Evolutionary conservation across 352 stramenopile species (phyloP).

Genomic region (Chrysophaeum taylorii): DNA sequence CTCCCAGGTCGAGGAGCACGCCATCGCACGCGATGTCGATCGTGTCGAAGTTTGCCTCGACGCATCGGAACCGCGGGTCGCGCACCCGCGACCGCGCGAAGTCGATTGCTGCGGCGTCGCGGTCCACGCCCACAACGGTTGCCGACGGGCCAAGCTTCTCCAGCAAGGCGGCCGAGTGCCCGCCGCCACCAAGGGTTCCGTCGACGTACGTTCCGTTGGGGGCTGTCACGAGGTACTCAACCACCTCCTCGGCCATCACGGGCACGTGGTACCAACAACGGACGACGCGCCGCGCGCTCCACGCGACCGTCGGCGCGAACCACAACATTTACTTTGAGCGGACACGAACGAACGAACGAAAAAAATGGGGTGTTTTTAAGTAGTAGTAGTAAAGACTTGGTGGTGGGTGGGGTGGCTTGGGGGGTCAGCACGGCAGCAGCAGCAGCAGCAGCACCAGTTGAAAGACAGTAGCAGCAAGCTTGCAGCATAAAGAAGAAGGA

Average conservation of each 20-base stretch:
- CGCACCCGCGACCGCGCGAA: constrained; percentile 42
- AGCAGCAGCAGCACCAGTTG: too few species aligned
- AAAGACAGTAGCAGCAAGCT: too few species aligned
- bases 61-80: constrained; percentile 35
- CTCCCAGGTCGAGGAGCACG: constrained; percentile 65
- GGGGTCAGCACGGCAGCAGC: too few species aligned
- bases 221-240: constrained; percentile 32
- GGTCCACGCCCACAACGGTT: constrained; percentile 58
- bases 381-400: too few species aligned
- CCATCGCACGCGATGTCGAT: constrained; percentile 39
- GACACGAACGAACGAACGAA: too few species aligned
- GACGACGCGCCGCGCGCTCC: too few species aligned
- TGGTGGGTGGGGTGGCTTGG: too few species aligned
- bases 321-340: too few species aligned
- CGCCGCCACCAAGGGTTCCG: constrained; percentile 61
- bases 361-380: too few species aligned
- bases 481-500: too few species aligned
- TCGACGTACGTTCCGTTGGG: constrained; percentile 55
- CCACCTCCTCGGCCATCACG: constrained; percentile 19
- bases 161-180: constrained; percentile 57
- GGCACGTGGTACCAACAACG: constrained; percentile 26
- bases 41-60: constrained; percentile 28
- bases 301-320: too few species aligned
- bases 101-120: constrained; percentile 51
- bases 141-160: constrained; percentile 40